These are phyloP conservation scores for Prunus mongolica DNA, from an alignment of 306 rosid genomes.

Conservation along the genomic window DNA sequence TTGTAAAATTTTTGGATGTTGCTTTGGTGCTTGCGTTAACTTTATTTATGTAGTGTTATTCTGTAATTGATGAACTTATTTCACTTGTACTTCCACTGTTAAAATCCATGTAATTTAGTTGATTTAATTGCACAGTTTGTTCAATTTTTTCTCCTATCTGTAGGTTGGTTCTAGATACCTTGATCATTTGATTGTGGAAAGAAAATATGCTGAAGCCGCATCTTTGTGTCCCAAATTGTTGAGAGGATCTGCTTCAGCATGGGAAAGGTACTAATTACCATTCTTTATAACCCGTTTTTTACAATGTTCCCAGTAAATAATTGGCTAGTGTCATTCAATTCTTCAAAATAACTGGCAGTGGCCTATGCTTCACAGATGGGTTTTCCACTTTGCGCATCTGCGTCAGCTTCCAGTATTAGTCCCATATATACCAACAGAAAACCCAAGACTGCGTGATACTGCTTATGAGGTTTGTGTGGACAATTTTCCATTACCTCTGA, in stretches of 20 bases:
- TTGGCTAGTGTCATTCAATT: slow-evolving; percentile 4
- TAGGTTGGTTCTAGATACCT: slow-evolving; percentile 97
- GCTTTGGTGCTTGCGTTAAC: background rate
- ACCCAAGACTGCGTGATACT: slow-evolving; percentile 85
- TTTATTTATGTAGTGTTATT: background rate
- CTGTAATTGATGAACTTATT: background rate
- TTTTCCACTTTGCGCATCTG: slow-evolving; percentile 96
- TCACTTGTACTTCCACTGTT: background rate
- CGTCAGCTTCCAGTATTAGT: slow-evolving; percentile 96
- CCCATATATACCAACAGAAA: slow-evolving; percentile 81
- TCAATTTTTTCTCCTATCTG: slow-evolving; percentile 21
- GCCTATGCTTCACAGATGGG: slow-evolving; percentile 67
- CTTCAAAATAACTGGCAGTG: slow-evolving; percentile 27
- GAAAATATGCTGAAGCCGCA: slow-evolving; percentile 92
- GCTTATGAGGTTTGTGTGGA: slow-evolving; percentile 83
- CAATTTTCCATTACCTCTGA: slow-evolving; percentile 2
- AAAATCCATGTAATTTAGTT: background rate
- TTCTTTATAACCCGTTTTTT: slow-evolving; percentile 10
- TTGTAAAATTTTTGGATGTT: background rate
- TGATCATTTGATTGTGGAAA: slow-evolving; percentile 95
- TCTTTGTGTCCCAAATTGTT: slow-evolving; percentile 89
- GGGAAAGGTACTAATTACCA: slow-evolving; percentile 73
- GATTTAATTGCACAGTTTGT: background rate
- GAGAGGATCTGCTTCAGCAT: slow-evolving; percentile 84
- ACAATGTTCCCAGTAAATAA: slow-evolving; percentile 1